A percentile compares a stretch with the other conserved stretches of the same genome.
phyloP scores from a whole-genome alignment of 768 basidiomycete genomes.

The Trametes sanguinea region DNA sequence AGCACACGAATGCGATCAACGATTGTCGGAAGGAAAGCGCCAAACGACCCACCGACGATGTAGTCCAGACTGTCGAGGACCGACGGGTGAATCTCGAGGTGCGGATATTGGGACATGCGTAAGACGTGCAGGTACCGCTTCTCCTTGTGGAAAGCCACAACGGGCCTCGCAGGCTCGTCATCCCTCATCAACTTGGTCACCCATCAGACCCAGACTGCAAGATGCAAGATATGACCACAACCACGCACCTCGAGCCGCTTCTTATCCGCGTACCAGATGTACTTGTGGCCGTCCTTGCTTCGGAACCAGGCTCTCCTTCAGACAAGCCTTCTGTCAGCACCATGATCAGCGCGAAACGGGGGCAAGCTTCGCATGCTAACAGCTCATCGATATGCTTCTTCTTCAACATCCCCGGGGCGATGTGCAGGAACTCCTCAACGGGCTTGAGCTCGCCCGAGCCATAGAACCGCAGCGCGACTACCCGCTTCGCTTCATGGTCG shows the following conservation, averaged over 20 bases:
- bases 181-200: constrained; percentile 34
- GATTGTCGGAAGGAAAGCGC: neutral
- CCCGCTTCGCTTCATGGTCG: constrained; percentile 29
- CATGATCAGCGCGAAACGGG: constrained; percentile 19
- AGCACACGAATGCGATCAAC: neutral
- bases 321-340: neutral
- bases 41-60: constrained; percentile 35
- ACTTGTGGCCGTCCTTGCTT: constrained; percentile 33
- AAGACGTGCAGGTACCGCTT: constrained; percentile 38
- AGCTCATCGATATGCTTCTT: constrained; percentile 14
- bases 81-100: constrained; percentile 38
- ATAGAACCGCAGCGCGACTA: constrained; percentile 34
- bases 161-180: constrained; percentile 32
- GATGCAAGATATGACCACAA: neutral
- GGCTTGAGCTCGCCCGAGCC: constrained; percentile 30
- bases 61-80: constrained; percentile 37
- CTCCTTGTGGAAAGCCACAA: constrained; percentile 39
- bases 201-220: neutral
- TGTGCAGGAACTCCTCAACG: constrained; percentile 35
- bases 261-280: constrained; percentile 30
- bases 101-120: constrained; percentile 39
- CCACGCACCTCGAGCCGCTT: constrained; percentile 26
- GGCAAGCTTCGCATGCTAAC: neutral
- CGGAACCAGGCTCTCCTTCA: constrained; percentile 28
- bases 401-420: neutral